Evolutionary conservation across 208 protist genomes (phyloP).

Genomic region (Leishmania lainsoni): DNA sequence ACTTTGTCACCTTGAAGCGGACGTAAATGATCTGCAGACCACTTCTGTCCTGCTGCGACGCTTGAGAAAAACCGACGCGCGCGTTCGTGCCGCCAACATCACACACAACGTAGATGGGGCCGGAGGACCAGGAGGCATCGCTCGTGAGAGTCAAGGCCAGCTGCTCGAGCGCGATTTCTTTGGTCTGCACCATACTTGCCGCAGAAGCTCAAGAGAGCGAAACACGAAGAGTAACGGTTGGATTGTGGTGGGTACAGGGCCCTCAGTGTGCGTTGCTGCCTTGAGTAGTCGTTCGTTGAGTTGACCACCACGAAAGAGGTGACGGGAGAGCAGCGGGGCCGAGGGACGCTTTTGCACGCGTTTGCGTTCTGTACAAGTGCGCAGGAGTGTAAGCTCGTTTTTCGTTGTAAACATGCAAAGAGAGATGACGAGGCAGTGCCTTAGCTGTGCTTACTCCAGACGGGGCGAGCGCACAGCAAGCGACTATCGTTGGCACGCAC

Average conservation of each 20-base stretch:
- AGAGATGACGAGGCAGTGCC: not conserved
- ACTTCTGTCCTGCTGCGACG: not conserved
- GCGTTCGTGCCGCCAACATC: constrained; percentile 79
- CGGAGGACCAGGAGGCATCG: constrained; percentile 30
- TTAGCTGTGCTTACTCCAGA: not conserved
- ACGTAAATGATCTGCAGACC: constrained; percentile 41
- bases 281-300: not conserved
- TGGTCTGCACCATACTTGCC: not conserved
- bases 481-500: not conserved
- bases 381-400: not conserved
- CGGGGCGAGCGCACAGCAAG: not conserved
- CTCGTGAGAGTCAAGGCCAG: constrained; percentile 33
- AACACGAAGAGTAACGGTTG: not conserved
- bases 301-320: not conserved
- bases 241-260: not conserved
- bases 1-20: constrained; percentile 53
- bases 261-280: not conserved
- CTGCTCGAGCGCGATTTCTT: constrained; percentile 12
- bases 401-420: not conserved
- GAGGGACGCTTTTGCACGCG: not conserved
- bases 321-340: not conserved
- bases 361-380: not conserved
- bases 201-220: not conserved
- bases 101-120: constrained; percentile 63
- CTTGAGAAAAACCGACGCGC: constrained; percentile 60